Evolutionary conservation across 2,329 filamentous ascomycete genomes (phyloP).

Genomic region (Trichoderma brevicompactum): DNA sequence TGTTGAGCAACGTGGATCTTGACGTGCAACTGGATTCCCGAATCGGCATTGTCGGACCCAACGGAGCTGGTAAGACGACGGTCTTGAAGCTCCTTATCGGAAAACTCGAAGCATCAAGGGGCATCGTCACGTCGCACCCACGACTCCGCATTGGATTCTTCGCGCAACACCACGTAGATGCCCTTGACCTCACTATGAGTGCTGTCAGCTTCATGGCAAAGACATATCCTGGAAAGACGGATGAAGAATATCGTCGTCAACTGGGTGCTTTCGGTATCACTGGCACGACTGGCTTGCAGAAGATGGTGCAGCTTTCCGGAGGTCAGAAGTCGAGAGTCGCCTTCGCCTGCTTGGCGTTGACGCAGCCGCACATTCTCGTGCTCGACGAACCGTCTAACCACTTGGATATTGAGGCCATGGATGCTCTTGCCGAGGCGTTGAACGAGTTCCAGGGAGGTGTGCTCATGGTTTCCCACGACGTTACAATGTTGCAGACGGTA

Average conservation of each 20-base stretch:
- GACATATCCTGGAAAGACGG: constrained; percentile 84
- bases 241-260: constrained; percentile 96
- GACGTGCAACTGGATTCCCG: constrained; percentile 97
- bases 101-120: constrained; percentile 74
- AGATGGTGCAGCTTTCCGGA: constrained; percentile 91
- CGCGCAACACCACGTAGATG: constrained; percentile 97
- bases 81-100: constrained; percentile 97
- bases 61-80: constrained; percentile 98
- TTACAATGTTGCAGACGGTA: constrained; percentile 96
- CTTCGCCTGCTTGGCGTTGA: constrained; percentile 92
- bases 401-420: constrained; percentile 98
- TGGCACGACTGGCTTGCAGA: constrained; percentile 93
- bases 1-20: constrained; percentile 86
- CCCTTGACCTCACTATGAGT: constrained; percentile 83
- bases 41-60: constrained; percentile 98
- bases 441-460: constrained; percentile 90
- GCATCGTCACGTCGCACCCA: constrained; percentile 85
- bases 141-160: constrained; percentile 94
- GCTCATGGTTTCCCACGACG: constrained; percentile 98
- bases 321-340: constrained; percentile 98
- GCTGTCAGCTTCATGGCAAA: constrained; percentile 97
- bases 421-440: constrained; percentile 84
- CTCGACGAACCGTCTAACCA: constrained; percentile 99
- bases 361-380: constrained; percentile 94
- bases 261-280: constrained; percentile 89